Base-by-base conservation (phyloP, 1,284 basidiomycete species). In the Paramarasmius palmivorus region DNA sequence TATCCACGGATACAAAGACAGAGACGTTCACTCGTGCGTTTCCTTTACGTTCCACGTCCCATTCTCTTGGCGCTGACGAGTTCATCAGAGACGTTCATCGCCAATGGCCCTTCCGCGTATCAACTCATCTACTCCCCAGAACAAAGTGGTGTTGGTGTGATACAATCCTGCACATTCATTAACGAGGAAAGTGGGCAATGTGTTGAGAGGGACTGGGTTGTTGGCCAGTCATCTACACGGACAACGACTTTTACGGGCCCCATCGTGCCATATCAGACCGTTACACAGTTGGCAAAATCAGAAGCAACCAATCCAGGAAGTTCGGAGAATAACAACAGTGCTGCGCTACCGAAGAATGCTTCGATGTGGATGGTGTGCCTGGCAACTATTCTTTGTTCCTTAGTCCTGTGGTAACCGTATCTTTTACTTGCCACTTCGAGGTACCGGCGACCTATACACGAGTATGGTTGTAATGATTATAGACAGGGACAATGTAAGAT, bases 171-270 rank as follows among this genome's bases (percentile, higher is more conserved):
- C n/a, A 17, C 25, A 14, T 46, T 46, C 19, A 6, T 14, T 15
- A 15, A 17, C 10, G 20, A 44, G 19, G 44, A 32, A 17, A 46
- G 19, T 6, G 44, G 44, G n/a, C 9, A 46, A 15, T 46, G 44
- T 46, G 44, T 46, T 17, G 44, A 46, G 44, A 32, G 29, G 19
- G 44, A 46, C n/a, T 46, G 44, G 44, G 12, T 46, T 26, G 25
- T 46, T 12, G 44, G 44, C 17, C 44, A 46, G 15, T 46, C 44
- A 17, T 46, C 44, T 15, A 46, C 44, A 32, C 44, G 17, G 26
- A 46, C 44, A 2, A 46, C 44, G 25, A 46, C 25, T 1, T 46
- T 46, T 26, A 46, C 44, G 25, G 44, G 44, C n/a, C 23, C 25
- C 9, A 26, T 26, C 25, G 44, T 46, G 22, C 44, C 44, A 26